These are phyloP conservation scores for Sphenostylis stenocarpa DNA, from an alignment of 306 rosid genomes.

Conservation along the genomic window DNA sequence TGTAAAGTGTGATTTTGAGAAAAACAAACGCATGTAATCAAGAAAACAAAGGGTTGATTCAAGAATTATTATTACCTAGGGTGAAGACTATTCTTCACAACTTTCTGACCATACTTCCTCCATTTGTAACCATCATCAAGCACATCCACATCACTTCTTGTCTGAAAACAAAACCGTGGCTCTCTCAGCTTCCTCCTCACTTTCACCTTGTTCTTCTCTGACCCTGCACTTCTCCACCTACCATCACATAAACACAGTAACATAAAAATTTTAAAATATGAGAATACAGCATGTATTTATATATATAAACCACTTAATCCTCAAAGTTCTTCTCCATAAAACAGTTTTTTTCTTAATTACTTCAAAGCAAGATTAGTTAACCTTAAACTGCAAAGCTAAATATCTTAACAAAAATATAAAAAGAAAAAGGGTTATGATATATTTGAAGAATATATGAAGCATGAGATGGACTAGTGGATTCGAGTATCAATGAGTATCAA, in stretches of 20 bases:
- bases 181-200: conserved; percentile 95
- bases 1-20: no score
- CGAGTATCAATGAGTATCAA: conserved; percentile 46
- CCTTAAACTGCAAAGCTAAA: not conserved
- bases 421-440: not conserved
- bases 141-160: conserved; percentile 98
- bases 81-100: conserved; percentile 97
- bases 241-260: not conserved
- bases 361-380: not conserved
- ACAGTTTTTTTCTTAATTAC: not conserved
- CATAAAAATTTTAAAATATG: not conserved
- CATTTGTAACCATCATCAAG: conserved; percentile 99
- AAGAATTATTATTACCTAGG: conserved; percentile 62
- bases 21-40: not conserved
- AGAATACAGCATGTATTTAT: not conserved
- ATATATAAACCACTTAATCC: not conserved
- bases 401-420: not conserved
- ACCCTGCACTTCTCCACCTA: conserved; percentile 88
- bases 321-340: not conserved
- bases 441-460: conserved; percentile 15
- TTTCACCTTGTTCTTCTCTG: conserved; percentile 86
- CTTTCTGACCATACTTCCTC: conserved; percentile 98
- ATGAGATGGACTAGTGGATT: conserved; percentile 41
- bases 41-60: not conserved
- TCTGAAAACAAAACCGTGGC: conserved; percentile 97